Percentiles rank a stretch among this genome's conserved stretches.
phyloP scores from a whole-genome alignment of 495 filamentous ascomycete species.

The Penicillium verhagenii region DNA sequence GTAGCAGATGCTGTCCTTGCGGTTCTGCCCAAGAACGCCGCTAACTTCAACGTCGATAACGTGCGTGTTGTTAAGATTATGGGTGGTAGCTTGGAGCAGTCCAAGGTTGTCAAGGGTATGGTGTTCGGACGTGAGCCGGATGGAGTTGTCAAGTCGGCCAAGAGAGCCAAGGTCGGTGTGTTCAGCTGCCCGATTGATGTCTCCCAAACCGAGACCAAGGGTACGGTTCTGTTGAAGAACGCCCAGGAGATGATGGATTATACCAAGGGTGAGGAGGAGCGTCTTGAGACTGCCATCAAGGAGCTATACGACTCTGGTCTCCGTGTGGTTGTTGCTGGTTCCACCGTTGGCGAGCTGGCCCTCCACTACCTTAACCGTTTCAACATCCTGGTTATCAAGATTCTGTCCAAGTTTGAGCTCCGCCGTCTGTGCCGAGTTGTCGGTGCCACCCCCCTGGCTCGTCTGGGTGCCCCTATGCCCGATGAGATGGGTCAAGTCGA shows the following conservation, averaged over 20 bases:
- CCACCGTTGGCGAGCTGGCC: constrained; percentile 90
- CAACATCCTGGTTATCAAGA: constrained; percentile 93
- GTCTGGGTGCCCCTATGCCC: constrained; percentile 97
- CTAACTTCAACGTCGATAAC: constrained; percentile 99
- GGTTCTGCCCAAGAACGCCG: constrained; percentile 94
- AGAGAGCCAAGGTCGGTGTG: constrained; percentile 92
- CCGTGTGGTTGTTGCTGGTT: constrained; percentile 86
- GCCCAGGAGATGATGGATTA: constrained; percentile 98
- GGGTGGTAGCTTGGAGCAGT: constrained; percentile 93
- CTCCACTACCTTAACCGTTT: constrained; percentile 97
- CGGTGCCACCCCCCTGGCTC: constrained; percentile 90
- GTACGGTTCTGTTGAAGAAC: constrained; percentile 97
- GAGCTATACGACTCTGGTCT: constrained; percentile 92
- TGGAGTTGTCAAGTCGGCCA: constrained; percentile 82
- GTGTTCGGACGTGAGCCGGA: constrained; percentile 93
- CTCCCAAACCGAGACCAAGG: constrained; percentile 97
- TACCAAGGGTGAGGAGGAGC: constrained; percentile 92
- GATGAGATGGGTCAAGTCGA: constrained; percentile 98
- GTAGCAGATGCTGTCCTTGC: constrained; percentile 93
- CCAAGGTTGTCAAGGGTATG: constrained; percentile 95
- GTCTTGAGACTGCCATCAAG: constrained; percentile 88
- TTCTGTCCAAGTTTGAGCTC: constrained; percentile 97
- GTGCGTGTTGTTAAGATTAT: constrained; percentile 99
- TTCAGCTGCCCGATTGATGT: constrained; percentile 96
- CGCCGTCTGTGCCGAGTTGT: constrained; percentile 92